Base-by-base conservation (phyloP, 495 filamentous ascomycete genomes). In the Hyaloscypha hepaticicola region DNA sequence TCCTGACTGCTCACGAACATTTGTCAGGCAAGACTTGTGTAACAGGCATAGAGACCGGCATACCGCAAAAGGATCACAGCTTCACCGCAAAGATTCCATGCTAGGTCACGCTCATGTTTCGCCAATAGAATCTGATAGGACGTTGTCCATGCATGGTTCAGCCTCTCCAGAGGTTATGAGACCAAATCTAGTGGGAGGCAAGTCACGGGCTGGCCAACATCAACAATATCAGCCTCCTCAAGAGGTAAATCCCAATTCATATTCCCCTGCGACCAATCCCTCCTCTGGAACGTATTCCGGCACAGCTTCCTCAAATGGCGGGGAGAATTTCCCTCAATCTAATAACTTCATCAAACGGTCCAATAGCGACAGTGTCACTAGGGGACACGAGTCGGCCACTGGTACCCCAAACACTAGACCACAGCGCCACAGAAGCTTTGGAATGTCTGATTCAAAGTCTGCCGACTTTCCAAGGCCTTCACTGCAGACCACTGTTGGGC, bases 1-100 rank as follows among this genome's bases (percentile, higher is more conserved):
- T 71, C 92, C 91, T 34, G 92, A 93, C 67, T 99, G 95, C 74
- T 83, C 87, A 63, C 90, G 94, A 51, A 87, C 87, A 58, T 99
- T 99, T 77, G 95, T 98, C 64, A 86, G 95, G 69, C 92, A 97
- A 69, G 95, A 99, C 72, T 83, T 99, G 55, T 96, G 96, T 70
- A 86, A 93, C 67, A 88, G 95, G 27, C 95, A 99, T 80, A 88
- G 90, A 72, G 95, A 97, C 73, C 87, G 95, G 62, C 95, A 99
- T 75, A 96, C 92, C n/a, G 93, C 92, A 65, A 89, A 92, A 71
- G 95, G 94, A 53, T 98, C 94, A 16, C 93, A 96, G 75, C 79
- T 98, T 57, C 93, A 93, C 77, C 88, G 93, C 66, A 96, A 95
- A 73, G 95, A 98, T 72, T 84, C 85, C 49, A 81, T 88, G 70